Evolutionary conservation across 2,329 filamentous ascomycete species (phyloP), one percentile per base, ranked within the genome.

Genomic region (Diaporthe aspalathi): DNA sequence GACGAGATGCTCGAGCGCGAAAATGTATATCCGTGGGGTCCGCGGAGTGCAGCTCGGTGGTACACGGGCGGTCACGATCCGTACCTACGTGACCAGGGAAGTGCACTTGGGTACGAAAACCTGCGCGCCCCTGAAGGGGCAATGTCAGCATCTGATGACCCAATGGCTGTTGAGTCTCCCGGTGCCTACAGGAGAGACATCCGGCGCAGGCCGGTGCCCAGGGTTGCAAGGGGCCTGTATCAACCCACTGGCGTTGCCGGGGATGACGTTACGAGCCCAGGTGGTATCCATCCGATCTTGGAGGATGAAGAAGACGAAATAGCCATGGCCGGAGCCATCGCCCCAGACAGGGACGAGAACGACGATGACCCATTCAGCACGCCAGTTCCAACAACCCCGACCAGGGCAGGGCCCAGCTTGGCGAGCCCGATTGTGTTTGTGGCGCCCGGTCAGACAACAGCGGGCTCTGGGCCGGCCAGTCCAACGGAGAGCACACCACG

Each of bases 231-330:
- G 63, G 83, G 83, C 0, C 75, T 83, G 38, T 81, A 83, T 68
- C 79, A 81, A 67, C 79, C 80, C 1, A 76, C 79, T 4, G 77
- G 78, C 0, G 74, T 75, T 63, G 78, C 81, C 50, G 68, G 60
- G 47, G 70, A 32, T 40, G 68, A 70, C 38, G 5, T 22, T 4
- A 32, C 38, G 35, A 22, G 73, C 68, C 77, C 83, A 0, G 84
- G 83, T 5, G 81, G 79, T 2, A 90, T 90, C 73, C 86, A 89
- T 73, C 88, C 88, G 0, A 90, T 90, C 72, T 84, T 88, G 74
- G 88, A 90, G 73, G 87, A 86, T 11, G 88, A 88, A 49, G 88
- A 90, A 74, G 87, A 89, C 40, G 85, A 84, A 74, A 74, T 52
- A 72, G 79, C 68, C 66, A 73, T 63, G 65, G 75, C 70, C 20